Evolutionary conservation across 2,329 filamentous ascomycete species (phyloP), one percentile per base, ranked within the genome.

Genomic region (Colletotrichum tropicale): DNA sequence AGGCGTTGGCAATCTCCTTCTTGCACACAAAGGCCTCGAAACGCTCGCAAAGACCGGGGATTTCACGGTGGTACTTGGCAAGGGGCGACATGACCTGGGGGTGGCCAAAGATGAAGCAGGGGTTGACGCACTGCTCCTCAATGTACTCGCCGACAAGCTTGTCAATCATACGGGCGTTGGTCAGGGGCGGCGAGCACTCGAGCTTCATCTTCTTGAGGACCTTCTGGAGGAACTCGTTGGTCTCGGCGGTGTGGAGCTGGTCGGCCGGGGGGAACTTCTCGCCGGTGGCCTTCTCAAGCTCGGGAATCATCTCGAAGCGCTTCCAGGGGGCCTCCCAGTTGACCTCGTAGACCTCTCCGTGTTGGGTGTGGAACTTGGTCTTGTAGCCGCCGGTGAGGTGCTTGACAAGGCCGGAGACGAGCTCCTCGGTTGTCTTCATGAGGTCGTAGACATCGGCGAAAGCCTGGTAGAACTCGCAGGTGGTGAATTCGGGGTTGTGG

Each of bases 401-500:
- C 91, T 98, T 96, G 83, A 98, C 96, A 8, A 98, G 90, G 55
- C 93, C 92, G 36, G 95, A 96, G 62, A 99, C 94, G 34, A 99
- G 93, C 83, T 98, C 96, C 86, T 99, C 97, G 3, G 97, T 98
- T 82, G 95, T 91, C 76, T 94, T 88, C 94, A 98, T 95, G 74
- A 98, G 87, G 82, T 98, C 95, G 85, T 98, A 94, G 80, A 98
- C 92, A 85, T 98, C 96, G 71, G 94, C 94, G 79, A 96, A 98
- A 5, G 97, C 96, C 91, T 94, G 93, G 87, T 99, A 99, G 87
- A 98, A 98, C 86, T 99, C 97, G 85, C 95, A 95, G 30, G 95
- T 98, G 58, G 97, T 99, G 88, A 99, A 99, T 84, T 99, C 97
- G 52, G 95, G 97, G 89, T 98, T 99, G 89, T 99, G 97, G 9